Conservation (phyloP, 2,329 filamentous ascomycete genomes). For the Chlorencoelia australis region DNA sequence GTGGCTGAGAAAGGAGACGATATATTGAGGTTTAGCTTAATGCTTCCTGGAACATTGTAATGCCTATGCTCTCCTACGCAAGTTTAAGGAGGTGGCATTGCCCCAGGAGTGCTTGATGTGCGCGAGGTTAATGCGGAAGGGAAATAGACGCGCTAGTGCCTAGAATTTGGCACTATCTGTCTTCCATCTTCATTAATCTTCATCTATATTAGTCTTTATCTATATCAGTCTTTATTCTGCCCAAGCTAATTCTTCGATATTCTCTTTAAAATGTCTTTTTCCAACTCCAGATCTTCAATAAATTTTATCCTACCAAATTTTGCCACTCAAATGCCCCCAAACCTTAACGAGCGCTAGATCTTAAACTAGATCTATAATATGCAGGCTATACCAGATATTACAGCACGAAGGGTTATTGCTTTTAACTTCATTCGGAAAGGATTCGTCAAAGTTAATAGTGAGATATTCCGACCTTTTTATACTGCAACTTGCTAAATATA, state of each 20-base stretch:
- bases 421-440: neutral
- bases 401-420: neutral
- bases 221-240: neutral
- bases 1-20: neutral
- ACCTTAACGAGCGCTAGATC: neutral
- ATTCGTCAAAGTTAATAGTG: neutral
- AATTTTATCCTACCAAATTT: neutral
- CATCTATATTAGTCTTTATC: neutral
- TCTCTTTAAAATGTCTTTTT: neutral
- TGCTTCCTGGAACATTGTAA: neutral
- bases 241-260: neutral
- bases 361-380: neutral
- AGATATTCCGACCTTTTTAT: too few relatives aligned
- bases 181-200: neutral
- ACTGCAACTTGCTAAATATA: too few relatives aligned
- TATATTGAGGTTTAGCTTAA: neutral
- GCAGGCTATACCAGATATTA: neutral
- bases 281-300: neutral
- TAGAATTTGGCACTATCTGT: neutral
- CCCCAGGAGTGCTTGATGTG: neutral
- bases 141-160: neutral
- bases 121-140: neutral
- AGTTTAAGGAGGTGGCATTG: neutral
- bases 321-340: neutral
- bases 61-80: neutral